These are phyloP conservation scores for Platanthera guangdongensis DNA, from an alignment of 106 monocot genomes.

Conservation along the genomic window DNA sequence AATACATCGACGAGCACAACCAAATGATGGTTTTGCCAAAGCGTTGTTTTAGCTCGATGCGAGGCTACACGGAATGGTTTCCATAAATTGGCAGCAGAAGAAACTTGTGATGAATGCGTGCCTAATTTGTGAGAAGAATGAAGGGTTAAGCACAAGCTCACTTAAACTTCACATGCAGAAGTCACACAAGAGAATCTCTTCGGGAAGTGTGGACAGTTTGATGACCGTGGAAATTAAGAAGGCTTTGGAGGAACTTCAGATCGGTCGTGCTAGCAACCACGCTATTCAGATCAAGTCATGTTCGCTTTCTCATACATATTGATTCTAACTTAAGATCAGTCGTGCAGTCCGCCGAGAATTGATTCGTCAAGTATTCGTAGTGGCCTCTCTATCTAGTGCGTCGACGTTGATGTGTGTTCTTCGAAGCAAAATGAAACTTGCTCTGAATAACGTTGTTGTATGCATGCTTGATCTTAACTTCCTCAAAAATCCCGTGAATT, in stretches of 20 bases:
- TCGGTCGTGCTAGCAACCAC: conserved; percentile 27
- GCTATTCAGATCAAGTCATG: conserved; percentile 23
- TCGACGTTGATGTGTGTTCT: too few species aligned
- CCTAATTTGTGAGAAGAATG: conserved; percentile 77
- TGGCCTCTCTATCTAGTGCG: too few species aligned
- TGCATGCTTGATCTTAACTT: too few species aligned
- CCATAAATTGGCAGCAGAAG: conserved; percentile 89
- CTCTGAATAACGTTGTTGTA: too few species aligned
- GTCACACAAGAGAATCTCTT: conserved; percentile 52
- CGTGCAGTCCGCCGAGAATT: too few species aligned
- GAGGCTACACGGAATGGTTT: conserved; percentile 51
- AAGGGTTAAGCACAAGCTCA: conserved; percentile 82
- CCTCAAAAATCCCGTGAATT: too few species aligned
- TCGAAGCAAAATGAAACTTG: too few species aligned
- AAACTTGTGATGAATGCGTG: conserved; percentile 79
- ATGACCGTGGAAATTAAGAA: conserved; percentile 73
- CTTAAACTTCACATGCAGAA: conserved; percentile 90
- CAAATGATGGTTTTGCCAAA: conserved; percentile 82
- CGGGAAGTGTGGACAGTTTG: conserved; percentile 82
- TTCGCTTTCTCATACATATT: conserved; percentile 9
- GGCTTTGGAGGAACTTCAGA: conserved; percentile 35
- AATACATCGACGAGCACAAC: conserved; percentile 70
- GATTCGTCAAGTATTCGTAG: too few species aligned
- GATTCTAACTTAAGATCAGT: not conserved
- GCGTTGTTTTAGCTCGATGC: conserved; percentile 53